phyloP scores from a whole-genome alignment of 345 rosid species.

The Salix suchowensis region DNA sequence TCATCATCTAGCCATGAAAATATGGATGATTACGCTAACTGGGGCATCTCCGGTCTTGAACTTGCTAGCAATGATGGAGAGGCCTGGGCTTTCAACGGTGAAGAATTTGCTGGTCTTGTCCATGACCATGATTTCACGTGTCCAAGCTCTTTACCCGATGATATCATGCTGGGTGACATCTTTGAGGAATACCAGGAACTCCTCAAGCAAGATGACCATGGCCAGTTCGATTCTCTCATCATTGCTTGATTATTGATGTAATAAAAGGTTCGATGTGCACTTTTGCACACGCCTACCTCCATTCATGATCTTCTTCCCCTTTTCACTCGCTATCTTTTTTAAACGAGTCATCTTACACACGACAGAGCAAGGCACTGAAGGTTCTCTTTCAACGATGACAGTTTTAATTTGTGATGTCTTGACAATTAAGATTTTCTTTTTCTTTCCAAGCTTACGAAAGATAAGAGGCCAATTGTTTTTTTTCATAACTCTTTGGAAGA shows the following conservation, averaged over 20 bases:
- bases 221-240: background rate
- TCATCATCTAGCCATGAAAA: background rate
- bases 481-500: too few species aligned
- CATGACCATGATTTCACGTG: background rate
- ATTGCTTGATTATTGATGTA: background rate
- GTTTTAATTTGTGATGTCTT: background rate
- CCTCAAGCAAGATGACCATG: background rate
- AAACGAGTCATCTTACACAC: too few species aligned
- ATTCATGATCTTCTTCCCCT: background rate
- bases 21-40: background rate
- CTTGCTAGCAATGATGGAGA: background rate
- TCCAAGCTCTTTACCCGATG: background rate
- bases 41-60: background rate
- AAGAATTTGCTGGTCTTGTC: background rate
- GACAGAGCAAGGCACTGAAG: background rate
- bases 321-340: background rate
- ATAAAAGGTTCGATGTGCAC: background rate
- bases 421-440: background rate
- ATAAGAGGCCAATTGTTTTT: too few species aligned
- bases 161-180: slow-evolving; percentile 11
- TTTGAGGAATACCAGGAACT: slow-evolving; percentile 21
- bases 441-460: too few species aligned
- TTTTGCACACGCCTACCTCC: background rate
- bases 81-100: background rate
- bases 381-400: background rate